These are phyloP conservation scores for Capronia americana DNA, from an alignment of 2,329 filamentous ascomycete genomes.

Conservation along the genomic window DNA sequence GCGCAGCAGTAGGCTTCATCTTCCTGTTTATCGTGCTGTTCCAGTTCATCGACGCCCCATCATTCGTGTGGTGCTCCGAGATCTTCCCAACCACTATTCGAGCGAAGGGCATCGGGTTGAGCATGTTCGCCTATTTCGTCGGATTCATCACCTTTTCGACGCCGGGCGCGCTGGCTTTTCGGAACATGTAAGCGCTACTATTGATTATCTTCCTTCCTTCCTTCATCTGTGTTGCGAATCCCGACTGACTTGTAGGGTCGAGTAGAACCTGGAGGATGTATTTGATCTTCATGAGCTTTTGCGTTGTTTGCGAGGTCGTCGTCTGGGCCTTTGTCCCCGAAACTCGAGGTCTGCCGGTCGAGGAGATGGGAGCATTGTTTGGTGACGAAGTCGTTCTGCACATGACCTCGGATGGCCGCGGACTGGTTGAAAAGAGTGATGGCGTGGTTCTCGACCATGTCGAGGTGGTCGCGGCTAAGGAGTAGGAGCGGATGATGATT, in stretches of 20 bases:
- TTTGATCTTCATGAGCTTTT: slow-evolving; percentile 38
- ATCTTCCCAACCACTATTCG: slow-evolving; percentile 34
- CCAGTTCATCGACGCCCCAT: slow-evolving; percentile 49
- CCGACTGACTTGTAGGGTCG: background rate
- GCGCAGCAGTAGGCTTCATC: slow-evolving; percentile 50
- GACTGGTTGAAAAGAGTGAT: slow-evolving; percentile 27
- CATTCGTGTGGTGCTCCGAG: slow-evolving; percentile 47
- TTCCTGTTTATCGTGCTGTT: slow-evolving; percentile 50
- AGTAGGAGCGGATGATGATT: background rate
- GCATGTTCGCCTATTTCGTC: slow-evolving; percentile 32
- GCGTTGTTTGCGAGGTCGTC: slow-evolving; percentile 21
- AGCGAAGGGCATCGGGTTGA: slow-evolving; percentile 31
- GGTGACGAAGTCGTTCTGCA: slow-evolving; percentile 34
- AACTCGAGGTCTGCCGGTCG: slow-evolving; percentile 44
- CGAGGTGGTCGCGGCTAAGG: slow-evolving; percentile 10
- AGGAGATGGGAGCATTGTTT: slow-evolving; percentile 48
- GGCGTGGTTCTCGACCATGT: slow-evolving; percentile 12
- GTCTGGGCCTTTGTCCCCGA: slow-evolving; percentile 39
- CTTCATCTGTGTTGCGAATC: background rate
- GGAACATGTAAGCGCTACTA: slow-evolving; percentile 24
- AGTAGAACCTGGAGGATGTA: slow-evolving; percentile 36
- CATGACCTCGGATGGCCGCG: slow-evolving; percentile 24
- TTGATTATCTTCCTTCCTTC: background rate
- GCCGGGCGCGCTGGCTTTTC: slow-evolving; percentile 24
- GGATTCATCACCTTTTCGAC: slow-evolving; percentile 29